Base-by-base conservation (phyloP, 805 yeast species). In the Yarrowia sp. region DNA sequence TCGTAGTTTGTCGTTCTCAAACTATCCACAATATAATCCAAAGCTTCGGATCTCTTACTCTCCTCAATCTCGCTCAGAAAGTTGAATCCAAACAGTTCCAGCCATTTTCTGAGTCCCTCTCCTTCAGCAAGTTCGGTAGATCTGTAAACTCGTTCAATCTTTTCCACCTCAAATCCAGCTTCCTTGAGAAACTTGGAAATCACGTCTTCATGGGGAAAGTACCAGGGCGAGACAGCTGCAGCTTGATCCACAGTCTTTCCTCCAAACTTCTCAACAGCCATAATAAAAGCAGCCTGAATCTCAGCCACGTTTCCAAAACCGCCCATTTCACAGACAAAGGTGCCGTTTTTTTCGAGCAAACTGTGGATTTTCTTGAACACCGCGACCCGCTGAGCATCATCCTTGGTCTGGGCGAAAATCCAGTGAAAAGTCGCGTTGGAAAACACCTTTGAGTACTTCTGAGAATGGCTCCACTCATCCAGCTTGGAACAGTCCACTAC, bases 351-450 rank as follows among this genome's bases (percentile, higher is more conserved):
- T 10, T 69, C 67, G 14, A 73, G 46, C 3, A 70, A 58, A 7
- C 65, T 58, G 68, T 70, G 69, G 26, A 73, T 72, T 38, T 65
- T 70, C 32, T 69, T 41, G 45, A 73, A 38, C 8, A 73, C 74
- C 16, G 46, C 56, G 11, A 42, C 69, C 14, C 74, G 69, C 42
- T 68, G 63, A 8, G 65, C 16, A 26, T 72, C 72, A 0, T 61
- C 10, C 41, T 38, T 38, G 11, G 52, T 26, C 41, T 65, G 63
- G 3, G 66, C 16, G 40, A 73, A 67, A 49, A 73, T 70, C 75
- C 75, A 73, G 66, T 73, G 75, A 16, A 72, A 66, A 19, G 75
- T 73, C n/a, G 75, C 75, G 69, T 72, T 73, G 12, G 74, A 72
- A 41, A 73, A 73, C 46, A 73, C 74, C 49, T 71, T 73, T 64